A percentile compares a stretch with the other conserved stretches of the same genome.
These are phyloP conservation scores for Quercus tomentella DNA, from an alignment of 331 rosid species.

Conservation along the genomic window DNA sequence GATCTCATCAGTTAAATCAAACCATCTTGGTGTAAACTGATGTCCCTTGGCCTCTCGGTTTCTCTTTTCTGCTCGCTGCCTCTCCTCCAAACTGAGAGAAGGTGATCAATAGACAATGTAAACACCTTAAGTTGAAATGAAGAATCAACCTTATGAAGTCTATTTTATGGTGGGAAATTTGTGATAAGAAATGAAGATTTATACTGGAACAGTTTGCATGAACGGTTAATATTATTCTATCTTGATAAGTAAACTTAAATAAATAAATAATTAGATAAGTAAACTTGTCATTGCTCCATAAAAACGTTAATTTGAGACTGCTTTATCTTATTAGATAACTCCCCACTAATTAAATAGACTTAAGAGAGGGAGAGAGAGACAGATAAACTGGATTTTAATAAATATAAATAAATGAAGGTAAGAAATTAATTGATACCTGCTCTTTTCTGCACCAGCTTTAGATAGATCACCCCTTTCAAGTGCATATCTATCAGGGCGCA, in stretches of 20 bases:
- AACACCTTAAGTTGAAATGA: not conserved
- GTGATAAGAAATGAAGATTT: not conserved
- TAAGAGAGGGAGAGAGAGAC: not conserved
- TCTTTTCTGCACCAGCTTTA: conserved; percentile 79
- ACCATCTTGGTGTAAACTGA: conserved; percentile 68
- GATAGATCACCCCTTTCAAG: conserved; percentile 85
- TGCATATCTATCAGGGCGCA: conserved; percentile 89
- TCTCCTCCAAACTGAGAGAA: conserved; percentile 72
- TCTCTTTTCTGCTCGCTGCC: conserved; percentile 82
- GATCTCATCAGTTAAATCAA: conserved; percentile 73
- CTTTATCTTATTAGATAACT: not conserved
- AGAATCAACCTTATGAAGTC: not conserved
- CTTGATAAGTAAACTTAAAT: too few relatives aligned
- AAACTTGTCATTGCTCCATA: not conserved
- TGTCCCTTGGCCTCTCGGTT: conserved; percentile 56
- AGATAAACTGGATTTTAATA: not conserved
- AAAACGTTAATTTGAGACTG: not conserved
- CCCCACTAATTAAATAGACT: not conserved
- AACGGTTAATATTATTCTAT: not conserved
- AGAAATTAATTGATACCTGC: conserved; percentile 40
- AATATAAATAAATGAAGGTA: not conserved
- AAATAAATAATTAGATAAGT: not conserved
- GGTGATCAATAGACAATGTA: not conserved
- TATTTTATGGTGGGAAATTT: not conserved
- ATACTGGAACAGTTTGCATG: not conserved